Evolutionary conservation across 257 asterid species (phyloP), one percentile per base, ranked within the genome.

Genomic region (Ballota nigra): DNA sequence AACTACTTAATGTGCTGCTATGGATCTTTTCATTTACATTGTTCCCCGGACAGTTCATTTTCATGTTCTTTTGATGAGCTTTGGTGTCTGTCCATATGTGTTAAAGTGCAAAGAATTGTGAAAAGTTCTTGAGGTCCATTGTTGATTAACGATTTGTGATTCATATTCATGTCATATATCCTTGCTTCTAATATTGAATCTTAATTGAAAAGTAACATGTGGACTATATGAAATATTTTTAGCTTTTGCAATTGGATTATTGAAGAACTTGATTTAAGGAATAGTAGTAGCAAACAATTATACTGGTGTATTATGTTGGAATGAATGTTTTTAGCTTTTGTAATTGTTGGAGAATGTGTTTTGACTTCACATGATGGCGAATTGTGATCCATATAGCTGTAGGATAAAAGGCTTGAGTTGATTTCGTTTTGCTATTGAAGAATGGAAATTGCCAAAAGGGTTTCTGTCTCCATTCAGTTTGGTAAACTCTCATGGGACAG

Each of bases 1-100:
- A 29, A 68, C 69, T 29, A 60, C 74, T 73, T 74, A 18, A 28
- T 33, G 18, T 59, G 62, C 70, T 77, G 41, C 15, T 26, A 49
- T 64, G 68, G 52, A 28, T 60, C 40, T 56, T 63, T 62, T 65
- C 18, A 16, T 22, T 7, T 68, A 9, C 45, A 8, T 19, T 1
- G n/a, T 28, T 43, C 20, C 22, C 29, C 23, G 8, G 18, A 26
- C 18, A n/a, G 28, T 74, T 49, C 38, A 26, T 16, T 41, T 56
- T 36, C n/a, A 18, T 68, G 19, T 31, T 4, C n/a, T 4, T n/a
- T 34, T 66, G 15, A 36, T n/a, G 22, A 22, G 33, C 72, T 73
- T 33, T 23, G 16, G 55, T 29, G 19, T 31, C 63, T 16, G 31
- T 49, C 72, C 53, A 36, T 45, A 68, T n/a, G 38, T 0, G 23